phyloP scores from a whole-genome alignment of 306 rosid species.

The Vigna radiata region DNA sequence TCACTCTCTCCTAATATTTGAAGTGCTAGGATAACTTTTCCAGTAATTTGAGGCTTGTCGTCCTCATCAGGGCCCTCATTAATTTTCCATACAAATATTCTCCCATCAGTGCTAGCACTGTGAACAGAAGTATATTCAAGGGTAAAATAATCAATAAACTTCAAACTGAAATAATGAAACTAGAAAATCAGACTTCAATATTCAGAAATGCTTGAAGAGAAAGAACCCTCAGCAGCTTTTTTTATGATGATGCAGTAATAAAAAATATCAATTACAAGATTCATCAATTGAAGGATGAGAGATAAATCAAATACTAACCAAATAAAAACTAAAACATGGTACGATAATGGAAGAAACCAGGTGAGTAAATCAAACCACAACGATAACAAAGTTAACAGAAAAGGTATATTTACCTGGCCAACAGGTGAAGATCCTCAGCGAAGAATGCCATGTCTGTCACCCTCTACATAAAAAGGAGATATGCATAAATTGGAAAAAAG shows the following conservation, averaged over 20 bases:
- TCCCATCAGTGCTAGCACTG: conserved; percentile 79
- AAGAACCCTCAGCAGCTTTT: not conserved
- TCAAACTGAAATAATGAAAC: conserved; percentile 22
- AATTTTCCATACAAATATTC: conserved; percentile 73
- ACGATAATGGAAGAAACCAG: not conserved
- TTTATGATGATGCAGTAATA: not conserved
- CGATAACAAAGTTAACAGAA: conserved; percentile 15
- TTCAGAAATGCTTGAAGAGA: not conserved
- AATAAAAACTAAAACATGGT: not conserved
- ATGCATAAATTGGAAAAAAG: conserved; percentile 24
- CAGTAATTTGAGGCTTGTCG: conserved; percentile 77
- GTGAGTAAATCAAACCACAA: not conserved
- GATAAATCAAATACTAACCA: not conserved
- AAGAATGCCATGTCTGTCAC: conserved; percentile 82
- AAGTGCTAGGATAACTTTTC: conserved; percentile 62
- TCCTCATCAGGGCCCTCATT: conserved; percentile 75
- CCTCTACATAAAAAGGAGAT: conserved; percentile 53
- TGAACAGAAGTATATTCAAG: conserved; percentile 40
- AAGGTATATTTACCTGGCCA: conserved; percentile 67
- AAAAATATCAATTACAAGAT: not conserved
- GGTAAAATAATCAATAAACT: conserved; percentile 23
- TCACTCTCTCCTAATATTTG: conserved; percentile 65
- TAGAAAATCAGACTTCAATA: not conserved
- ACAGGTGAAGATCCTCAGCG: conserved; percentile 76
- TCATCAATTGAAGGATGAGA: not conserved